Evolutionary conservation across 1,139 yeast species (phyloP), one percentile per base, ranked within the genome.

Genomic region (Suhomyces bribrorum): DNA sequence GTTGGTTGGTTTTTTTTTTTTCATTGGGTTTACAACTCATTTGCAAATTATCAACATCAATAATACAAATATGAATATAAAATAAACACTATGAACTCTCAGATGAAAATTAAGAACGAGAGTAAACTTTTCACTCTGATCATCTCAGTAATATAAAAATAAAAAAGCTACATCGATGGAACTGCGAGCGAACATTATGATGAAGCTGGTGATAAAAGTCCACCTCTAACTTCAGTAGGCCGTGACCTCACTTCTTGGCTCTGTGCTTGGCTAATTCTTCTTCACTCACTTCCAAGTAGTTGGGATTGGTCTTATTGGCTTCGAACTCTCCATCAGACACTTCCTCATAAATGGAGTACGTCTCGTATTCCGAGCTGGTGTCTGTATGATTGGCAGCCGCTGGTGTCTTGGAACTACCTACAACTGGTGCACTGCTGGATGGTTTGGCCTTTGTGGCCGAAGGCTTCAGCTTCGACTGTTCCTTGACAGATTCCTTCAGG

Each of bases 311-410:
- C 48, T 62, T 64, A 60, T 77, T 53, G 9, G 59, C 60, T 39
- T 69, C 71, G 50, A 48, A 78, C 46, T 77, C 83, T 13, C 45
- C 56, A 41, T 76, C 77, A 29, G 73, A 64, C 15, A 78, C 74
- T 36, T 79, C 77, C 54, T 76, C 81, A 47, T 76, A 74, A 9
- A 75, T 66, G 5, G 78, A 69, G 46, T 61, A 62, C 26, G 64
- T 56, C 35, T 66, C 74, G 45, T 44, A 49, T 12, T 51, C 50
- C 16, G 52, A 39, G 7, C 40, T 40, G 13, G 33, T 42, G 12
- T 46, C 41, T 6, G 31, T 39, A 24, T 39, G 27, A 29, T 36
- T 37, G 20, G 28, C 41, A 4, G 52, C 42, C 31, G 33, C 48
- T 9, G 43, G 43, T 5, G 43, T 38, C 6, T 44, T 41, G 14